A percentile compares a stretch with the other conserved stretches of the same genome.
These are phyloP conservation scores for Capsicum rhomboideum DNA, from an alignment of 257 asterid species.

Conservation along the genomic window DNA sequence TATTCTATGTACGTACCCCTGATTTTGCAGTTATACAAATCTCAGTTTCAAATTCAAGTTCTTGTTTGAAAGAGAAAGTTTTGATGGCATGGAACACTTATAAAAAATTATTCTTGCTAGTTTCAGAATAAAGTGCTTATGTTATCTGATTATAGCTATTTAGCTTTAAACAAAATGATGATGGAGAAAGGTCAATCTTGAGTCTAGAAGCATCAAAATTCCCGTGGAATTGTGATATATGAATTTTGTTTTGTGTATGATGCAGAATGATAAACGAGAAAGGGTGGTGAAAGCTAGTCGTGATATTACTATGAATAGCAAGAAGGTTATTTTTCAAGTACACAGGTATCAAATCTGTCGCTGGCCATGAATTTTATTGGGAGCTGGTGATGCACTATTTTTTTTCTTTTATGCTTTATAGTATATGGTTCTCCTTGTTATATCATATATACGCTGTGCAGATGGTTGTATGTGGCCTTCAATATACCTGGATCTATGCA, in stretches of 20 bases:
- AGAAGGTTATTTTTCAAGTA: constrained; percentile 94
- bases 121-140: background rate
- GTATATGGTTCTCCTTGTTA: background rate
- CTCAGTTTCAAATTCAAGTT: background rate
- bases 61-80: background rate
- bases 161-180: background rate
- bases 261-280: constrained; percentile 87
- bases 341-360: constrained; percentile 51
- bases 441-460: background rate
- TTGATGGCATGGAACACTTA: background rate
- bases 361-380: background rate
- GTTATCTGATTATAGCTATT: background rate
- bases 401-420: background rate
- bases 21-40: background rate
- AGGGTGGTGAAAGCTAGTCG: constrained; percentile 94
- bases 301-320: constrained; percentile 86
- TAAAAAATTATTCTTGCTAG: background rate
- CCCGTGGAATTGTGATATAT: background rate
- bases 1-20: background rate
- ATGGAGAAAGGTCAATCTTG: background rate
- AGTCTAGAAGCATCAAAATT: background rate
- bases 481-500: background rate
- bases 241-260: background rate
- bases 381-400: background rate
- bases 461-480: background rate